These are phyloP conservation scores for Alternaria gansuensis DNA, from an alignment of 2,329 filamentous ascomycete genomes.

Conservation along the genomic window DNA sequence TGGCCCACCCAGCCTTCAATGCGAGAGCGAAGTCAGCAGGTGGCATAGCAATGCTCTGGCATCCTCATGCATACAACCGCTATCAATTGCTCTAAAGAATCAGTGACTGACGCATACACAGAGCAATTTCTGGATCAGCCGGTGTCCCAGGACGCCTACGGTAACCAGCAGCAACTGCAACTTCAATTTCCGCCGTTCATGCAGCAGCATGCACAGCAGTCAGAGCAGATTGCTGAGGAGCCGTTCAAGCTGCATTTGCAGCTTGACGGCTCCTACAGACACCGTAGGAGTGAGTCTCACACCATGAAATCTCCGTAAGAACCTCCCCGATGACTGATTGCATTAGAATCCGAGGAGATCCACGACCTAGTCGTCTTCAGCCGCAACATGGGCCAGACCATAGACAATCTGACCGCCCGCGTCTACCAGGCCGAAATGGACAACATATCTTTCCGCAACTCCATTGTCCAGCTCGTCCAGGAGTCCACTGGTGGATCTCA, in stretches of 20 bases:
- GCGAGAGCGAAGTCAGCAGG: neutral
- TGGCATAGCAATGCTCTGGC: neutral
- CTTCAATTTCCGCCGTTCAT: neutral
- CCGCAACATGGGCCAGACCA: neutral
- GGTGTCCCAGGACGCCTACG: neutral
- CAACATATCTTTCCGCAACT: constrained; percentile 58
- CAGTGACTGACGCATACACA: constrained; percentile 8
- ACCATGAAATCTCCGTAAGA: neutral
- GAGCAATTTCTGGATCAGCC: neutral
- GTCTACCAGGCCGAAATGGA: constrained; percentile 93
- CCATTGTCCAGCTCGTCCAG: neutral
- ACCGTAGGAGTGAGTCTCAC: neutral
- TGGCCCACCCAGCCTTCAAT: neutral
- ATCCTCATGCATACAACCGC: neutral
- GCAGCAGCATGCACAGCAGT: neutral
- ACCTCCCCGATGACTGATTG: neutral
- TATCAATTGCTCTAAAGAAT: neutral
- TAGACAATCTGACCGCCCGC: constrained; percentile 76
- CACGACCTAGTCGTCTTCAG: constrained; percentile 10
- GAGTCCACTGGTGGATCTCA: neutral
- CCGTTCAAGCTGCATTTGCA: neutral
- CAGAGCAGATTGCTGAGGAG: neutral
- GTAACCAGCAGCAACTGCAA: neutral
- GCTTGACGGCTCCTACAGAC: neutral
- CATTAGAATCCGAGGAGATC: neutral